phyloP scores from a whole-genome alignment of 257 asterid genomes.

The Petunia secreta region DNA sequence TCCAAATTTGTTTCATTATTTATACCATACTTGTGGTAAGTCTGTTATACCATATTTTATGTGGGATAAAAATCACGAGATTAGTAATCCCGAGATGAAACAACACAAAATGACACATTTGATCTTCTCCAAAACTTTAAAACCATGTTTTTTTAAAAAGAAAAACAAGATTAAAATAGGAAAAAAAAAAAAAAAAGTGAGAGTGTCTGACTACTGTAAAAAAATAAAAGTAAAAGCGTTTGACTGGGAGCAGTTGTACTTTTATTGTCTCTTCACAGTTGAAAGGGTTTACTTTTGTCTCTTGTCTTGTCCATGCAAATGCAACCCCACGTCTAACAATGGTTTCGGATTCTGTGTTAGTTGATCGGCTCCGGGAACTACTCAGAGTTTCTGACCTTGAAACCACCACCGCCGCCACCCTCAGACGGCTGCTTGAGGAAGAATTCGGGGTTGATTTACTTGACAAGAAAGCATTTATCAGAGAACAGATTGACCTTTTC shows the following conservation, averaged over 20 bases:
- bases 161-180: no score
- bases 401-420: conserved; percentile 42
- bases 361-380: conserved; percentile 44
- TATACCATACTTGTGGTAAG: no score
- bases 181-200: no score
- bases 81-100: no score
- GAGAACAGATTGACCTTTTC: conserved; percentile 45
- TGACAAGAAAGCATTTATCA: conserved; percentile 40
- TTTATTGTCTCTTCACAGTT: background rate
- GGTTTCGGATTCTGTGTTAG: conserved; percentile 49
- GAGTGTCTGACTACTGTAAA: no score
- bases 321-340: background rate
- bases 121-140: no score
- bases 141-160: no score
- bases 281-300: background rate
- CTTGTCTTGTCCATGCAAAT: background rate
- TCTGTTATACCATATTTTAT: no score
- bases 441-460: conserved; percentile 45
- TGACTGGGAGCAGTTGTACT: background rate
- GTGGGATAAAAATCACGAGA: no score
- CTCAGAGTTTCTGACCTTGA: conserved; percentile 43
- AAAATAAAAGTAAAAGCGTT: no score
- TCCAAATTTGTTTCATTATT: no score
- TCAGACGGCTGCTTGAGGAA: conserved; percentile 52
- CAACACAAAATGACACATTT: no score